A percentile compares a stretch with the other conserved stretches of the same genome.
Conservation (phyloP, 176 grass and related monocot genomes). For the Luzula sylvatica region DNA sequence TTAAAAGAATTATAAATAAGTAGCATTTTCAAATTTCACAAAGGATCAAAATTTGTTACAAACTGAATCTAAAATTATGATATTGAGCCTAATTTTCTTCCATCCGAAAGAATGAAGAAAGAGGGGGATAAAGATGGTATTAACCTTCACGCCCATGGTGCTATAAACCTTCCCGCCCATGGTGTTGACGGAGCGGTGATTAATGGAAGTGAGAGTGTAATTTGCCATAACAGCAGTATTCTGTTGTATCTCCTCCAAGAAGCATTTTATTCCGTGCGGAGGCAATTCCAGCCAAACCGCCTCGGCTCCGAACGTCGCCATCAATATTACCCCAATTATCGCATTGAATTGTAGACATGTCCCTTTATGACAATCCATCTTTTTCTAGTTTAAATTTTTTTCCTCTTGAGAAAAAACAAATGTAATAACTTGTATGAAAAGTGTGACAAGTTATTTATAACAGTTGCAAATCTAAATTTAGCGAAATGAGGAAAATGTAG, state of each 20-base stretch:
- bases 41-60: too few relatives aligned
- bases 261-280: slow-evolving; percentile 42
- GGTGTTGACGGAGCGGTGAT: slow-evolving; percentile 35
- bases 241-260: slow-evolving; percentile 69
- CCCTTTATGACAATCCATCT: not conserved
- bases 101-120: not conserved
- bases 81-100: too few relatives aligned
- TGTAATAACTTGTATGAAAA: too few relatives aligned
- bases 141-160: too few relatives aligned
- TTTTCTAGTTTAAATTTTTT: too few relatives aligned
- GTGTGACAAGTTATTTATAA: too few relatives aligned
- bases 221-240: slow-evolving; percentile 70
- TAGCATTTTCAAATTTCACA: too few relatives aligned
- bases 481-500: too few relatives aligned
- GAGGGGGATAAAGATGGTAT: not conserved
- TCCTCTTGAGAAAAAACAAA: too few relatives aligned
- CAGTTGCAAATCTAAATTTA: too few relatives aligned
- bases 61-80: too few relatives aligned
- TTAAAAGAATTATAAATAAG: too few relatives aligned
- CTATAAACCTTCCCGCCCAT: slow-evolving; percentile 57
- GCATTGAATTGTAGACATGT: slow-evolving; percentile 8
- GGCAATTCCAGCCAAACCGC: slow-evolving; percentile 66
- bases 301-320: slow-evolving; percentile 21
- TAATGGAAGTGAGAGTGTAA: slow-evolving; percentile 50
- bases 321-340: not conserved